phyloP scores from a whole-genome alignment of 495 filamentous ascomycete species.

The Terfezia boudieri region DNA sequence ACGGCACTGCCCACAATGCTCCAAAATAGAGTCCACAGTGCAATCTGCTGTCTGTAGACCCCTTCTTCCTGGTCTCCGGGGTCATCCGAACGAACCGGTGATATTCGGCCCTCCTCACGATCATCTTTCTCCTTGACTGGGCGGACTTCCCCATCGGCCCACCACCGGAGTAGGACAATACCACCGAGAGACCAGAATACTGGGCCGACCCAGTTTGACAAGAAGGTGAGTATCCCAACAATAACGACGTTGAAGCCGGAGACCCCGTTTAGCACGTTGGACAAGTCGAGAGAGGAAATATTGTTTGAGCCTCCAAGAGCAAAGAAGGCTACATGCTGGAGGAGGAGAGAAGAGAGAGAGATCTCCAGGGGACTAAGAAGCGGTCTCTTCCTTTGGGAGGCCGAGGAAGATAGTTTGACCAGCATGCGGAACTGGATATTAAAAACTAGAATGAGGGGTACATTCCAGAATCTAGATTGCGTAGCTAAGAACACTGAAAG shows the following conservation, averaged over 20 bases:
- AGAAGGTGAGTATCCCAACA: constrained; percentile 62
- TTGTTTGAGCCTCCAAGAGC: constrained; percentile 79
- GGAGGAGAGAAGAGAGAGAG: constrained; percentile 38
- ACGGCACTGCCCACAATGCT: constrained; percentile 57
- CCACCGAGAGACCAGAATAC: constrained; percentile 61
- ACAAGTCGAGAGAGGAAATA: constrained; percentile 70
- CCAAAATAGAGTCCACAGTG: constrained; percentile 29
- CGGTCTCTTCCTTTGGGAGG: constrained; percentile 16
- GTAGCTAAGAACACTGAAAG: constrained; percentile 63
- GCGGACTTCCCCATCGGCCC: constrained; percentile 1
- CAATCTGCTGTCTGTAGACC: constrained; percentile 1
- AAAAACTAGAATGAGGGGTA: constrained; percentile 63
- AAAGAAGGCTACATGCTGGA: constrained; percentile 66
- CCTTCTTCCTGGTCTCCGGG: background rate
- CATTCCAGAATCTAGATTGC: constrained; percentile 60
- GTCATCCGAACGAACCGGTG: background rate
- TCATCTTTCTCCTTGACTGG: background rate
- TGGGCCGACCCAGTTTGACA: constrained; percentile 76
- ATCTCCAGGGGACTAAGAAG: constrained; percentile 24
- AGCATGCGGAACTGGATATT: constrained; percentile 25
- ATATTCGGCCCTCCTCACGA: constrained; percentile 3
- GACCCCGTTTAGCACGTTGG: constrained; percentile 65
- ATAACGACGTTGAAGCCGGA: constrained; percentile 39
- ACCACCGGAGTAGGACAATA: constrained; percentile 29
- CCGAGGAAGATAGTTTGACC: constrained; percentile 21